These are phyloP conservation scores for Mycena crocata DNA, from an alignment of 768 basidiomycete species.

Conservation along the genomic window DNA sequence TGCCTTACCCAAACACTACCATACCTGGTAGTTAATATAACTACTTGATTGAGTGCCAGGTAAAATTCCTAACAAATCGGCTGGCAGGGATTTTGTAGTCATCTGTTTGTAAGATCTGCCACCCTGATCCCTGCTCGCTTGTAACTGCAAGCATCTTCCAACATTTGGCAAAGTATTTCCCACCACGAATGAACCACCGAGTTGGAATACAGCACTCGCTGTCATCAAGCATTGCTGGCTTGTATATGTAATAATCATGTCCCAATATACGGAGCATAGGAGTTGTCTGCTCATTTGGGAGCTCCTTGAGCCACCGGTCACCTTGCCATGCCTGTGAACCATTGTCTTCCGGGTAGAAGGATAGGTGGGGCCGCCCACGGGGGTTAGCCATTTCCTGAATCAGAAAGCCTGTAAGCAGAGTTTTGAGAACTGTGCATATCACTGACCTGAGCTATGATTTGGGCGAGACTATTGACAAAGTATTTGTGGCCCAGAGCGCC, in stretches of 20 bases:
- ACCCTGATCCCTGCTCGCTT: constrained; percentile 3
- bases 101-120: constrained; percentile 8
- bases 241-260: constrained; percentile 23
- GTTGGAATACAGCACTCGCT: constrained; percentile 23
- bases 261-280: constrained; percentile 39
- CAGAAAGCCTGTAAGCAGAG: background rate
- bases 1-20: too few species aligned
- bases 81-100: background rate
- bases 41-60: too few species aligned
- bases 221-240: constrained; percentile 27
- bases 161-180: background rate
- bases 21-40: too few species aligned
- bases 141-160: background rate
- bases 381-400: constrained; percentile 52
- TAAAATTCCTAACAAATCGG: background rate
- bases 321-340: constrained; percentile 40
- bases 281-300: constrained; percentile 33
- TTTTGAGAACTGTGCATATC: background rate
- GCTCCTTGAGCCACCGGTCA: constrained; percentile 41
- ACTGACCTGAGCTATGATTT: constrained; percentile 4
- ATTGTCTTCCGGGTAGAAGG: constrained; percentile 49
- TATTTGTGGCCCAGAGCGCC: constrained; percentile 47
- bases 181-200: constrained; percentile 28
- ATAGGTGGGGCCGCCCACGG: constrained; percentile 40
- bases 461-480: constrained; percentile 40